These are phyloP conservation scores for Penicillium steckii DNA, from an alignment of 495 filamentous ascomycete species.

Conservation along the genomic window DNA sequence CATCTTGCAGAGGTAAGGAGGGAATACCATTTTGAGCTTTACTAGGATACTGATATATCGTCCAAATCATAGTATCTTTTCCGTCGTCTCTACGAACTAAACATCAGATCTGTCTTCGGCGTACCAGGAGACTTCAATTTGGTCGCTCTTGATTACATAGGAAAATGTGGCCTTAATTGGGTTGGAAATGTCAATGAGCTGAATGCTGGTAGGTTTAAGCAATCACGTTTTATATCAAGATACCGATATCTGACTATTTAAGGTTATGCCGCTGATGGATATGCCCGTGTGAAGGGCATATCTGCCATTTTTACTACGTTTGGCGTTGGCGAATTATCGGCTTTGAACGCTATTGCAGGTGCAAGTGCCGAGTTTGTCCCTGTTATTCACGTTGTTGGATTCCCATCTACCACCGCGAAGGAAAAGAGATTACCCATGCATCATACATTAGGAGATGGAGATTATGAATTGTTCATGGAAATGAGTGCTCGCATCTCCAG, in stretches of 20 bases:
- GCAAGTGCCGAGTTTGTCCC: slow-evolving; percentile 73
- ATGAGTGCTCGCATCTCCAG: slow-evolving; percentile 22
- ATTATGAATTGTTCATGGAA: slow-evolving; percentile 29
- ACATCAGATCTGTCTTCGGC: slow-evolving; percentile 63
- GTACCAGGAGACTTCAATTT: slow-evolving; percentile 77
- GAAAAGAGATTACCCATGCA: slow-evolving; percentile 30
- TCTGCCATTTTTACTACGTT: slow-evolving; percentile 73
- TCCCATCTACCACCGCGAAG: slow-evolving; percentile 23
- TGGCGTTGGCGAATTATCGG: slow-evolving; percentile 75
- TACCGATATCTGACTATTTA: background rate
- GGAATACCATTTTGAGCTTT: background rate
- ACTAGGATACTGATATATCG: background rate
- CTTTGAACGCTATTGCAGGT: slow-evolving; percentile 69
- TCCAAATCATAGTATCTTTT: slow-evolving; percentile 58
- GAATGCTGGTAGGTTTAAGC: slow-evolving; percentile 54
- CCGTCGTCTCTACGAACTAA: slow-evolving; percentile 63
- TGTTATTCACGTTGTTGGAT: slow-evolving; percentile 78
- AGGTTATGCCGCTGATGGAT: slow-evolving; percentile 74
- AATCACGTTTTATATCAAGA: background rate
- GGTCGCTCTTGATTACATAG: slow-evolving; percentile 62
- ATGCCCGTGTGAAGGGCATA: slow-evolving; percentile 70
- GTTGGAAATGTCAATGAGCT: slow-evolving; percentile 77
- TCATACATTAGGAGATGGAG: slow-evolving; percentile 41
- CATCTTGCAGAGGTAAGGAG: background rate
- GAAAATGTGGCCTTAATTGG: slow-evolving; percentile 61